Base-by-base conservation (phyloP, 179 eudicot genomes). In the Spinacia oleracea region DNA sequence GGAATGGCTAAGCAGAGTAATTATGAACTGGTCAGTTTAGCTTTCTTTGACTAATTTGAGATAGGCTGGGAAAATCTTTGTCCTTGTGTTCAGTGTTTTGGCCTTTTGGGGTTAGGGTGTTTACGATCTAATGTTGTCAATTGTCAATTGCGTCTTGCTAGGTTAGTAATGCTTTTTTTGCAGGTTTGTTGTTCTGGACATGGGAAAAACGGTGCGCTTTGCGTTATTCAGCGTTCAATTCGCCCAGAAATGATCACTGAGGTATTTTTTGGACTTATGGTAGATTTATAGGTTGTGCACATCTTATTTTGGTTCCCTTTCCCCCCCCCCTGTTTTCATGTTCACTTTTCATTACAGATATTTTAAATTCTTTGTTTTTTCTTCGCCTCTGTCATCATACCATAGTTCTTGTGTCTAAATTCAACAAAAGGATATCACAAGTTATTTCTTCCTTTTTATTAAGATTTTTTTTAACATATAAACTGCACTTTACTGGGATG, bases 121-220 rank as follows among this genome's bases (percentile, higher is more conserved):
- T 40, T 31, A 32, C 15, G 73, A 51, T 59, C 60, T 46, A 63
- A 4, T 62, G 29, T 18, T 58, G 10, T 58, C 15, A 29, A 21
- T 59, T 20, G 3, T 12, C 34, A 34, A 15, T 21, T 46, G 25
- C 16, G 42, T 25, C n/a, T 29, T 43, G 51, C 34, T 71, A n/a
- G 7, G n/a, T 63, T 74, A 65, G 15, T 48, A n/a, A 9, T 82
- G 65, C 11, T 32, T 63, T 53, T 50, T 51, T 81, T 85, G 73
- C 84, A 93, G 99, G 99, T 92, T 56, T 92, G 97, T 85, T 96
- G 99, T 85, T 96, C 99, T 81, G 99, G 99, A 66, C 99, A 96
- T 87, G 99, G 99, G 42, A 96, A 96, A 83, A 94, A 96, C 87
- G 99, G 99, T 69, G 88, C 98, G 76, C 94, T 96, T 29, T 91